Conservation (phyloP, 768 basidiomycete species). For the Favolaschia claudopus region DNA sequence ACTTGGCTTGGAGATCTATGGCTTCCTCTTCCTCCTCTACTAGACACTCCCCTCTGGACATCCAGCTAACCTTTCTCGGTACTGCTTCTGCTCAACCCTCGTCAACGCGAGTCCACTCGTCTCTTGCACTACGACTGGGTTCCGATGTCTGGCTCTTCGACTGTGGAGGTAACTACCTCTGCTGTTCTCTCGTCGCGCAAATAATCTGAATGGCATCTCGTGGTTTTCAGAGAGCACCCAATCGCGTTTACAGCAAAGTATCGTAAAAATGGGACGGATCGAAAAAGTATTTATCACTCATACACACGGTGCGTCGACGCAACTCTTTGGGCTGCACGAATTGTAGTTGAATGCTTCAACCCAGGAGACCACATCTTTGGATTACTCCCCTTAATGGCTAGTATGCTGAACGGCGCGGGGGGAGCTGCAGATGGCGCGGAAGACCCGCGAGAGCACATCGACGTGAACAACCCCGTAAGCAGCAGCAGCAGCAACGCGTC, state of each 20-base stretch:
- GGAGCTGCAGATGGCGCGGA: constrained; percentile 64
- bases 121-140: constrained; percentile 70
- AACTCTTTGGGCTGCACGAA: not conserved
- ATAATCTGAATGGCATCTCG: not conserved
- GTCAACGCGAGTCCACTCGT: constrained; percentile 78
- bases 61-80: constrained; percentile 79
- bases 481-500: too few relatives aligned
- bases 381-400: constrained; percentile 70
- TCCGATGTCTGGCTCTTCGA: constrained; percentile 86
- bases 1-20: too few relatives aligned
- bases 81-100: constrained; percentile 87
- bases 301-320: constrained; percentile 69
- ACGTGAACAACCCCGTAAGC: constrained; percentile 45
- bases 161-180: constrained; percentile 54
- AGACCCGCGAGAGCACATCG: constrained; percentile 60
- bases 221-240: constrained; percentile 69
- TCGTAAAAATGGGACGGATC: constrained; percentile 80
- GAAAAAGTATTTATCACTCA: constrained; percentile 90
- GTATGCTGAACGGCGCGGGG: constrained; percentile 77
- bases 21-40: too few relatives aligned
- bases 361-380: constrained; percentile 89
- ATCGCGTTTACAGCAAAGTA: constrained; percentile 75
- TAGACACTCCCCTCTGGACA: constrained; percentile 30
- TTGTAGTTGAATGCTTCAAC: constrained; percentile 4
- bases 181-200: not conserved